A percentile compares a stretch with the other conserved stretches of the same genome.
Evolutionary conservation across 768 basidiomycete species (phyloP).

Genomic region (Boletellus ananiceps): DNA sequence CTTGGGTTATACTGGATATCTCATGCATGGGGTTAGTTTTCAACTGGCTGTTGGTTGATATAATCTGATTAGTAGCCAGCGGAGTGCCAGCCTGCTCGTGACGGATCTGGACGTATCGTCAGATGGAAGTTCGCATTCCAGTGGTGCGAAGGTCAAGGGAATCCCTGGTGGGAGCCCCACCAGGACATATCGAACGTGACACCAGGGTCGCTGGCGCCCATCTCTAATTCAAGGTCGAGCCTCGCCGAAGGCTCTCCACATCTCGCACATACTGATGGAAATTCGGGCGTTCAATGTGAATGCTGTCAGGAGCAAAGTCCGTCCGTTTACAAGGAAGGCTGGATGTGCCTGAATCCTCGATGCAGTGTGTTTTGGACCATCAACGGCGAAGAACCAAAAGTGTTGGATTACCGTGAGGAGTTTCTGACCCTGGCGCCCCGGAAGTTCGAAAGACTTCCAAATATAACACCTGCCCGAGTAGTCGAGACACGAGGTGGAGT

Average conservation of each 20-base stretch:
- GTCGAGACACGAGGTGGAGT: constrained; percentile 30
- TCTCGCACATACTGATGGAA: neutral
- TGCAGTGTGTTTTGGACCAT: constrained; percentile 57
- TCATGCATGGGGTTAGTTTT: constrained; percentile 44
- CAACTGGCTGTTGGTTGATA: neutral
- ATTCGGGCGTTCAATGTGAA: constrained; percentile 32
- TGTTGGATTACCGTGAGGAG: constrained; percentile 43
- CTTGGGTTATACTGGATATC: constrained; percentile 63
- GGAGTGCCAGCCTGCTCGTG: constrained; percentile 54
- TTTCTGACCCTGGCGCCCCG: constrained; percentile 42
- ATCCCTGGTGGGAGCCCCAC: constrained; percentile 45
- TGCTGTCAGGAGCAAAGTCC: constrained; percentile 44
- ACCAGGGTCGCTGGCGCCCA: neutral
- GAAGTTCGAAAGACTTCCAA: constrained; percentile 30
- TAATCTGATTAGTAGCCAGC: constrained; percentile 34
- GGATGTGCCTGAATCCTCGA: constrained; percentile 60
- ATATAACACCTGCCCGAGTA: constrained; percentile 38
- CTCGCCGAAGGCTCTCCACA: neutral
- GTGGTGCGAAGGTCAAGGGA: constrained; percentile 72
- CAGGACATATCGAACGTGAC: neutral
- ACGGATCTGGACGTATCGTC: constrained; percentile 50
- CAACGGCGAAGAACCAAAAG: constrained; percentile 25
- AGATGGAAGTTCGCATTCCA: constrained; percentile 82
- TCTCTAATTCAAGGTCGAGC: neutral
- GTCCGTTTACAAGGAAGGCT: constrained; percentile 48